Conservation (phyloP, 306 rosid genomes). For the Cucumis hystrix region DNA sequence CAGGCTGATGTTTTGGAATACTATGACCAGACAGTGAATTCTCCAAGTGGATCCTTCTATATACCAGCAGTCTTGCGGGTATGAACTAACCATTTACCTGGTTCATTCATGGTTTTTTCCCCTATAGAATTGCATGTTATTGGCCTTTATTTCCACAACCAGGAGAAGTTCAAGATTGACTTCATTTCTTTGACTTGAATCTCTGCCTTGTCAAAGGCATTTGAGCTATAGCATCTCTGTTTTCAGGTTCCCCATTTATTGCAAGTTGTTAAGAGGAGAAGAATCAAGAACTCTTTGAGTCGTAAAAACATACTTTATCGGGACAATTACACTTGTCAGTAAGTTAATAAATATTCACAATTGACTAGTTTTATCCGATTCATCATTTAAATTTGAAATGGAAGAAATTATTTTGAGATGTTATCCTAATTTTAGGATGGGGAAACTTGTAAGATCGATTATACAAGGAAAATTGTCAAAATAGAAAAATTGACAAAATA, state of each 20-base stretch:
- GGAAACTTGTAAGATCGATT: neutral
- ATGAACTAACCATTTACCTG: slow-evolving; percentile 8
- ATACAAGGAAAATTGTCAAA: neutral
- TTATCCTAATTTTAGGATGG: neutral
- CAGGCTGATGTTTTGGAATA: slow-evolving; percentile 97
- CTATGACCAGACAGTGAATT: slow-evolving; percentile 82
- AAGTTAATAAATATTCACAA: slow-evolving; percentile 23
- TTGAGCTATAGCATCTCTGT: slow-evolving; percentile 16
- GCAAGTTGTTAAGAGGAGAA: slow-evolving; percentile 84
- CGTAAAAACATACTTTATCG: slow-evolving; percentile 80
- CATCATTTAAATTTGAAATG: neutral
- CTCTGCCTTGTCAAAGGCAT: neutral
- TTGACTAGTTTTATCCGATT: neutral
- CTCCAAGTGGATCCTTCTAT: slow-evolving; percentile 77
- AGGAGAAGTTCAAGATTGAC: neutral
- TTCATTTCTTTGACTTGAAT: neutral
- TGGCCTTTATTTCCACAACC: neutral
- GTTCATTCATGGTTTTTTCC: slow-evolving; percentile 3
- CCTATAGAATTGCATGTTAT: neutral
- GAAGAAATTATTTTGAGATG: neutral
- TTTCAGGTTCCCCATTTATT: slow-evolving; percentile 83
- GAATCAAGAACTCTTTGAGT: slow-evolving; percentile 51
- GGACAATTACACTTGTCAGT: slow-evolving; percentile 80
- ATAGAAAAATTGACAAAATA: too few species aligned
- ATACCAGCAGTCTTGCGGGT: slow-evolving; percentile 96